Evolutionary conservation across 1,139 yeast species (phyloP), one percentile per base, ranked within the genome.

Genomic region (Nakaseomyces sp.): DNA sequence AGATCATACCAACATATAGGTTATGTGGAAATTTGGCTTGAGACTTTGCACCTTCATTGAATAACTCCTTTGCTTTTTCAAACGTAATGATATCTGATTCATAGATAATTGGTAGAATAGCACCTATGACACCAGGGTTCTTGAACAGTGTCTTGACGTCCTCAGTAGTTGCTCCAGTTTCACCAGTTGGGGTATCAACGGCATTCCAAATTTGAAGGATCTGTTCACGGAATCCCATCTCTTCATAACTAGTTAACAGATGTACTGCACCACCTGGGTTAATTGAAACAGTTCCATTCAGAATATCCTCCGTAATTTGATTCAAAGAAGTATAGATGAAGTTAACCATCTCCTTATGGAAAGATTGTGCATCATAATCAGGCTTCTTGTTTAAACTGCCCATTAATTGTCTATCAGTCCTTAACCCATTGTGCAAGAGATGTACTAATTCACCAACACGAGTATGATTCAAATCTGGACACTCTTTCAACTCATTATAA

Each of bases 101-200:
- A 52, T 71, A 79, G 49, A 87, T 74, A 36, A 82, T 68, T 17
- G 88, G 88, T 55, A 86, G 71, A 26, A 84, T 74, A 5, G 79
- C 75, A 16, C 93, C 86, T 51, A 84, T 75, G 18, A 81, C 81
- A 45, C 68, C 69, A 47, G 79, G 83, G 54, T 69, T 69, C 61
- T 56, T 55, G 45, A 67, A 67, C 18, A 63, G 45, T 26, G 51
- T 50, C 2, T 28, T 25, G 9, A 28, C 26, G 7, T n/a, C 26
- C 10, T 16, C 37, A n/a, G 16, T 32, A 20, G 31, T 4, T 12
- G 26, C 12, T 5, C 49, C 44, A 17, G 50, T 46, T 31, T 63
- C 54, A 43, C 53, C 39, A n/a, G 52, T 52, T 33, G 56, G 43
- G 16, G 18, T 53, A 47, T 61, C 63, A 31, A 71, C 71, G 7